Evolutionary conservation across 129 eudicot species (phyloP).

Genomic region (Apium graveolens): DNA sequence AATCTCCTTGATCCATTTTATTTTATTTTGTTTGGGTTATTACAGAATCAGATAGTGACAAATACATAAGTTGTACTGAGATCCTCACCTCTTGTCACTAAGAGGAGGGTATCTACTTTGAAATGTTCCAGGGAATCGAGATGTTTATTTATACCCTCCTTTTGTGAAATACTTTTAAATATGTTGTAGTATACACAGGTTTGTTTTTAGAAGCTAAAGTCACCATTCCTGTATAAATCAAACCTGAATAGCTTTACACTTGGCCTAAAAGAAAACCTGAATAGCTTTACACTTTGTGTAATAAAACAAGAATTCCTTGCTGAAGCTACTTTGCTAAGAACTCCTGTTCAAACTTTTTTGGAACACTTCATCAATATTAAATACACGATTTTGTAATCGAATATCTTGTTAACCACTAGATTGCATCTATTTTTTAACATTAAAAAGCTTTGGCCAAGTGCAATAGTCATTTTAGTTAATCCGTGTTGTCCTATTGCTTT

Average conservation of each 20-base stretch:
- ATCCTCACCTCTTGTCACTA: not conserved
- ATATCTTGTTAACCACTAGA: not conserved
- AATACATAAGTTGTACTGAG: not conserved
- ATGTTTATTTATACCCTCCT: not conserved
- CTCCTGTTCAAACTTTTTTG: not conserved
- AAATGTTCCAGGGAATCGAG: not conserved
- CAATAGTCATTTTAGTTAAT: not conserved
- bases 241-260: not conserved
- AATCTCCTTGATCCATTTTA: not conserved
- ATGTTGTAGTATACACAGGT: not conserved
- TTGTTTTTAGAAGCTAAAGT: not conserved
- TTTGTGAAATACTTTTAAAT: not conserved
- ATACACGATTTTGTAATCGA: not conserved
- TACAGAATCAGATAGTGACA: not conserved
- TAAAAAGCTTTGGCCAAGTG: not conserved
- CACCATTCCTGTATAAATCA: not conserved
- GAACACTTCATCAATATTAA: not conserved
- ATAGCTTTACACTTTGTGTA: not conserved
- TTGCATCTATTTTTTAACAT: not conserved
- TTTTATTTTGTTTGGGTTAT: no score
- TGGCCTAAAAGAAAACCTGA: no score
- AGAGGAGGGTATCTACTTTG: not conserved
- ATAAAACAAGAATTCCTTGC: not conserved
- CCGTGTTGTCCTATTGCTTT: not conserved
- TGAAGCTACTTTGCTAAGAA: not conserved